Base-by-base conservation (phyloP, 2,329 filamentous ascomycete species). In the Trichoderma afroharzianum region DNA sequence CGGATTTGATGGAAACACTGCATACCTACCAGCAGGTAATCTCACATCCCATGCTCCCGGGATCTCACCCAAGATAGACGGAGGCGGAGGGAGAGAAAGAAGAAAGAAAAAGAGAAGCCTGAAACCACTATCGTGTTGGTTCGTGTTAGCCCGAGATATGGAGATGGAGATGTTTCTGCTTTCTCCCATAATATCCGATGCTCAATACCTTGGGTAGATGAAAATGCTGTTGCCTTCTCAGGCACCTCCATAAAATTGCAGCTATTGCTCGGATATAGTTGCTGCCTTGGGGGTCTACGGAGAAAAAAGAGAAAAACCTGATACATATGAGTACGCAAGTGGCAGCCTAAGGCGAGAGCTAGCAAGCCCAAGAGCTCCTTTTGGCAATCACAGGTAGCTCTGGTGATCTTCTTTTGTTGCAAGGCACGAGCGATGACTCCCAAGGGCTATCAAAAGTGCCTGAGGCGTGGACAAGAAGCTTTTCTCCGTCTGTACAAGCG, bases 361-460 rank as follows among this genome's bases (percentile, higher is more conserved):
- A 39, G 11, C 32, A 32, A 50, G n/a, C 4, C n/a, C 3, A 18
- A 7, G 24, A 32, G n/a, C 53, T 68, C 21, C 33, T 50, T 68
- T 26, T 18, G 66, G n/a, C 24, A 61, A 58, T 43, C 63, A 50
- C 62, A 53, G 39, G 62, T 63, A 33, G 18, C 26, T 50, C n/a
- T 55, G 63, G 43, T 55, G 63, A 66, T 55, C 11, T 21, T 53
- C 55, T 15, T 39, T 43, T 15, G 7, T 50, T 50, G 12, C 66
- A 68, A 68, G 66, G 53, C 55, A 61, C 66, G 36, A 15, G 28
- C 50, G 30, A 26, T 21, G 64, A 58, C 32, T 30, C n/a, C 64
- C 39, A 24, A 30, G 18, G 28, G 36, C 55, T 14, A 33, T 68
- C 66, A 68, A 68, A 68, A 68, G 66, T 68, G 66, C 66, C 47